A percentile compares a stretch with the other conserved stretches of the same genome.
phyloP scores from a whole-genome alignment of 2,329 filamentous ascomycete species.

The Aspergillus sp. region DNA sequence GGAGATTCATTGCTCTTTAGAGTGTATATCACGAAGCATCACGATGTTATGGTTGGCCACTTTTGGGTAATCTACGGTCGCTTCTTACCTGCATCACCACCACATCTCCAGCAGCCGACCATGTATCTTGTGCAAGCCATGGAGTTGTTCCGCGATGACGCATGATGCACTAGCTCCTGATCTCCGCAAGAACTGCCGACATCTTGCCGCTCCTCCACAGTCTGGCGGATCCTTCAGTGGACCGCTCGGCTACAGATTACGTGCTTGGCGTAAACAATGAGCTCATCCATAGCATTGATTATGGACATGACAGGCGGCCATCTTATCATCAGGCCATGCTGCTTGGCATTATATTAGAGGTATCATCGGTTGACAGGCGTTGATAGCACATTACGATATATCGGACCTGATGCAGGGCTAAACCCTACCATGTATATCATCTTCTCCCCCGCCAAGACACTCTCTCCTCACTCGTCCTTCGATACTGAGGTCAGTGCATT shows the following conservation, averaged over 20 bases:
- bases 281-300: not conserved
- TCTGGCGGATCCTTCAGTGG: not conserved
- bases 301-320: too few species aligned
- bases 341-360: too few species aligned
- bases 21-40: not conserved
- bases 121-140: not conserved
- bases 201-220: not conserved
- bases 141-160: not conserved
- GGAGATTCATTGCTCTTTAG: not conserved
- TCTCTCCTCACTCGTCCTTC: too few species aligned
- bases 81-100: not conserved
- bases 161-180: not conserved
- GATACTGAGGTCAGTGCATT: too few species aligned
- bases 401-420: too few species aligned
- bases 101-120: not conserved
- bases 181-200: not conserved
- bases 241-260: not conserved
- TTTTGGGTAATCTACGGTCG: not conserved
- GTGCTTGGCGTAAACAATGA: not conserved
- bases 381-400: too few species aligned
- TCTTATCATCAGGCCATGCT: too few species aligned
- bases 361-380: too few species aligned
- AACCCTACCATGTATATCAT: too few species aligned
- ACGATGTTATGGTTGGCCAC: not conserved
- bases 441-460: too few species aligned